These are phyloP conservation scores for Uronychia setigera DNA, from an alignment of 73 alveolate genomes.

Conservation along the genomic window DNA sequence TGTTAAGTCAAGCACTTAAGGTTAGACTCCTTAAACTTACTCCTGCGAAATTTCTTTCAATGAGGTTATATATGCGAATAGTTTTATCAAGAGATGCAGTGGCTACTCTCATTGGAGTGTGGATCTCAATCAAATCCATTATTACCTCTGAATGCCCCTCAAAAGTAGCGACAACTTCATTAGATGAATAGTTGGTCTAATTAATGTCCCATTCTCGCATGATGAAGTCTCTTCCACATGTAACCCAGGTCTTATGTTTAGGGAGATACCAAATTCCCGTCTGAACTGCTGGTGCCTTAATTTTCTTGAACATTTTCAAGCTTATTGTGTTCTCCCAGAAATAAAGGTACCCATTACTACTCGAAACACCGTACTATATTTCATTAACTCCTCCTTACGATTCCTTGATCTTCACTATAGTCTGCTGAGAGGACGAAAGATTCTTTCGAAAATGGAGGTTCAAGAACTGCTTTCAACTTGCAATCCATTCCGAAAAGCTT, in stretches of 20 bases:
- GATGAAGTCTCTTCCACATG: conserved; percentile 73
- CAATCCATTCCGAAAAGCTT: conserved; percentile 69
- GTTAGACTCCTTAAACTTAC: conserved; percentile 42
- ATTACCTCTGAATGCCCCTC: conserved; percentile 72
- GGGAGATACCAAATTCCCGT: conserved; percentile 80
- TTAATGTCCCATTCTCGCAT: conserved; percentile 55
- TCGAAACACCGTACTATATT: conserved; percentile 38
- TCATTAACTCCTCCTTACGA: conserved; percentile 30
- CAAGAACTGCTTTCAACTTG: conserved; percentile 22
- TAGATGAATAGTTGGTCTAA: conserved; percentile 12
- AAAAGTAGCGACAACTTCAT: conserved; percentile 29
- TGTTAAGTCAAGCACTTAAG: conserved; percentile 56
- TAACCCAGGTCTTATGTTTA: conserved; percentile 79
- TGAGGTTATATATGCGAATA: conserved; percentile 75
- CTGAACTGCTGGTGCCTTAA: conserved; percentile 31
- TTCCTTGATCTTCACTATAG: conserved; percentile 43
- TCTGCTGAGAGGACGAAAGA: conserved; percentile 50
- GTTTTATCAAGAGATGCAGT: conserved; percentile 84
- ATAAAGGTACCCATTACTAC: conserved; percentile 54
- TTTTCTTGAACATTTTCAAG: conserved; percentile 25
- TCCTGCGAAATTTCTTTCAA: conserved; percentile 65
- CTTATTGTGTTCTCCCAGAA: conserved; percentile 42
- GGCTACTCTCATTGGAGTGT: conserved; percentile 72
- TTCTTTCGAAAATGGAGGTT: conserved; percentile 35
- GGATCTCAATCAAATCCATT: conserved; percentile 77